Percentiles rank a stretch among this genome's conserved stretches.
phyloP scores from a whole-genome alignment of 2,329 filamentous ascomycete species.

The Penicillium brevicompactum region DNA sequence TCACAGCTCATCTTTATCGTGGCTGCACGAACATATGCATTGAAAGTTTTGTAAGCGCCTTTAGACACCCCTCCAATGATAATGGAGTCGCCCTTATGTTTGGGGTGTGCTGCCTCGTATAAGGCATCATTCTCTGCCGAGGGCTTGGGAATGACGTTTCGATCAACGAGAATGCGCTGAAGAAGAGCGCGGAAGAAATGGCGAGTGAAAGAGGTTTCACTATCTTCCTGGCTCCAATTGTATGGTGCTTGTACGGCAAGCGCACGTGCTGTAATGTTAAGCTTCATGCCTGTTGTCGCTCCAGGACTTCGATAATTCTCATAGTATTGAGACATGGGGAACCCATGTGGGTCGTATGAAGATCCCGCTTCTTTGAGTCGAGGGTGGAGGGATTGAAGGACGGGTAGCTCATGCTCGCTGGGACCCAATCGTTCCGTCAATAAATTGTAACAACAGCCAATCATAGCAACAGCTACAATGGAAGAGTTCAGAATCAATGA shows the following conservation, averaged over 20 bases:
- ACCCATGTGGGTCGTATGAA: conserved; percentile 81
- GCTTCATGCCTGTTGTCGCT: conserved; percentile 64
- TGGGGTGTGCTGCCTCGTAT: conserved; percentile 14
- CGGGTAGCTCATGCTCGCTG: conserved; percentile 82
- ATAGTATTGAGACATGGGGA: conserved; percentile 84
- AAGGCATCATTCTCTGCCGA: conserved; percentile 30
- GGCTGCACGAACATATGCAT: conserved; percentile 77
- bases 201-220: conserved; percentile 82
- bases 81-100: conserved; percentile 63
- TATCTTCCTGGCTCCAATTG: conserved; percentile 85
- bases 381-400: conserved; percentile 72
- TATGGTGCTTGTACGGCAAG: conserved; percentile 95
- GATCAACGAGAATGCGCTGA: conserved; percentile 89
- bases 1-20: conserved; percentile 71
- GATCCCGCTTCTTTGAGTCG: conserved; percentile 70
- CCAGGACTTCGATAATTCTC: conserved; percentile 56
- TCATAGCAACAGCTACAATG: conserved; percentile 85
- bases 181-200: conserved; percentile 91
- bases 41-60: conserved; percentile 73
- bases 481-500: conserved; percentile 81
- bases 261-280: conserved; percentile 97
- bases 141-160: conserved; percentile 69
- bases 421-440: conserved; percentile 86
- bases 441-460: conserved; percentile 98
- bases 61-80: conserved; percentile 86